These are phyloP conservation scores for Curvularia sp. DNA, from an alignment of 2,329 filamentous ascomycete genomes.

Conservation along the genomic window DNA sequence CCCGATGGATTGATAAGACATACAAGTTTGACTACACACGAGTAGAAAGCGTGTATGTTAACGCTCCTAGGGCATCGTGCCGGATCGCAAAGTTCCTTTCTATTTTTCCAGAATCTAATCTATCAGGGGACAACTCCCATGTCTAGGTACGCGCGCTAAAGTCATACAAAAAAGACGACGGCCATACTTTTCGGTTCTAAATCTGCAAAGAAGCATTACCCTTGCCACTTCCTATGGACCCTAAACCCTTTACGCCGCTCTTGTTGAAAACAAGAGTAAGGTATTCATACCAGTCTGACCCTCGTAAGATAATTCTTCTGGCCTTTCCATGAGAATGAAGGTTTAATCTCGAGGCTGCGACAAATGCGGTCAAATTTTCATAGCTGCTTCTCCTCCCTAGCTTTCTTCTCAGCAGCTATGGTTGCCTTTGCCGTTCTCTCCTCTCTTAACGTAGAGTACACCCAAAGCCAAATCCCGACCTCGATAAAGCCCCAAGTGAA, in stretches of 20 bases:
- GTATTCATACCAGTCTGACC: neutral
- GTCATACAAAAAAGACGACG: neutral
- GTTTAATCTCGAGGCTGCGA: neutral
- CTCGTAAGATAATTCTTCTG: neutral
- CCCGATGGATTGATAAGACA: neutral
- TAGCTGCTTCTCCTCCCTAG: slow-evolving; percentile 37
- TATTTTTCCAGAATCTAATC: neutral
- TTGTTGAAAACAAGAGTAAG: neutral
- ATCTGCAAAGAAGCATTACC: neutral
- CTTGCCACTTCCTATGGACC: neutral
- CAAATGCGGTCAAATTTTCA: slow-evolving; percentile 8
- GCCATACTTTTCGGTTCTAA: neutral
- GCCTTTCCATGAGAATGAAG: neutral
- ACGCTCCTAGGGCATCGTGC: neutral
- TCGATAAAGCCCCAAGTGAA: slow-evolving; percentile 88
- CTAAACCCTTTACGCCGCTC: neutral
- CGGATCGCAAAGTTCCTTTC: neutral
- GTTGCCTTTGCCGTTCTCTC: slow-evolving; percentile 43
- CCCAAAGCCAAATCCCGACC: slow-evolving; percentile 87
- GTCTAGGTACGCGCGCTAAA: neutral
- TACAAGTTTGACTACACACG: neutral
- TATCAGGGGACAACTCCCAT: neutral
- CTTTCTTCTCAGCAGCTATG: slow-evolving; percentile 42
- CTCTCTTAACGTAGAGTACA: slow-evolving; percentile 48
- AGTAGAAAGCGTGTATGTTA: neutral